Evolutionary conservation across 345 rosid species (phyloP).

Genomic region (Populus nigra): DNA sequence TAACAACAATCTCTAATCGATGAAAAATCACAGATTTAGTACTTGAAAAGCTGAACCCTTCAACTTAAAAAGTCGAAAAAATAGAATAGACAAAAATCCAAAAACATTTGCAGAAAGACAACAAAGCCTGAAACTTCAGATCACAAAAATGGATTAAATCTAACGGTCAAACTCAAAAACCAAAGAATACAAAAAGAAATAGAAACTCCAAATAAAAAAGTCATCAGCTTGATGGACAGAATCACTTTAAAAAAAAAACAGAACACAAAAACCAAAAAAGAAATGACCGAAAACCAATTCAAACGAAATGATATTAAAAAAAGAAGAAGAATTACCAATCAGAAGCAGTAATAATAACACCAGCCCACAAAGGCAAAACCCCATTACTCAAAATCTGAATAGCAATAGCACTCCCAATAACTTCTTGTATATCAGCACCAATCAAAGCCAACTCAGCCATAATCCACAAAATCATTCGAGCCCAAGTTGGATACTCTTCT

Average conservation of each 20-base stretch:
- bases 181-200: no score
- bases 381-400: conserved; percentile 25
- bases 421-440: conserved; percentile 92
- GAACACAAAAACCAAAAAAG: background rate
- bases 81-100: no score
- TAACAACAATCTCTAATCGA: no score
- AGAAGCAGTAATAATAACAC: conserved; percentile 22
- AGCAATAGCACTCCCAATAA: conserved; percentile 94
- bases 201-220: no score
- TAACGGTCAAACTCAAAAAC: no score
- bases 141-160: no score
- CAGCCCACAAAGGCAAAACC: conserved; percentile 30
- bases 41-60: no score
- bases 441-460: conserved; percentile 91
- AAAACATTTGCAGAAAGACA: no score
- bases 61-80: no score
- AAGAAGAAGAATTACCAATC: conserved; percentile 19
- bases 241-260: background rate
- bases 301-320: background rate
- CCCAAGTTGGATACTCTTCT: conserved; percentile 89
- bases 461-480: conserved; percentile 66
- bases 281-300: background rate
- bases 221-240: background rate
- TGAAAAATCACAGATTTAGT: no score
- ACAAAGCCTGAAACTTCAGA: no score